Percentiles rank a stretch among this genome's conserved stretches.
phyloP scores from a whole-genome alignment of 805 yeast species.

The Scheffersomyces lignosus region DNA sequence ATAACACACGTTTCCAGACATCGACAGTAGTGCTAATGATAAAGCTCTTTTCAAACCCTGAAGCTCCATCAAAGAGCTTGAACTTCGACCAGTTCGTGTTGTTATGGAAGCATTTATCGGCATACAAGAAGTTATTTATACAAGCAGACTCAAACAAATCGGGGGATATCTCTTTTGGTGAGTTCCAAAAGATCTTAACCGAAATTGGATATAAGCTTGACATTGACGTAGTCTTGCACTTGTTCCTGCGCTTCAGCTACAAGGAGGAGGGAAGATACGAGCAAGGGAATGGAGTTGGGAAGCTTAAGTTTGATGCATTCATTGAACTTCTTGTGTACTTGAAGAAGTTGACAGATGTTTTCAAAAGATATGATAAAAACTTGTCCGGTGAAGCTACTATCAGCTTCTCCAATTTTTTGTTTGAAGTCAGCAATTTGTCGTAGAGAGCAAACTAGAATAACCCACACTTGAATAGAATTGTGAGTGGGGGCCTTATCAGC shows the following conservation, averaged over 20 bases:
- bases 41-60: slow-evolving; percentile 50
- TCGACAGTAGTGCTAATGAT: slow-evolving; percentile 64
- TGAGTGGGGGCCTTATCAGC: too few species aligned
- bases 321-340: slow-evolving; percentile 79
- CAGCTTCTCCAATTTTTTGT: slow-evolving; percentile 64
- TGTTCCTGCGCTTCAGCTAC: slow-evolving; percentile 56
- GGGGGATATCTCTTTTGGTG: slow-evolving; percentile 64
- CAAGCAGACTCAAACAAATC: slow-evolving; percentile 60
- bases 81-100: slow-evolving; percentile 64
- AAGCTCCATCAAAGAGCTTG: slow-evolving; percentile 19
- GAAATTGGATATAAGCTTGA: slow-evolving; percentile 67
- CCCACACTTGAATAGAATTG: too few species aligned
- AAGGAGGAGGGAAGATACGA: slow-evolving; percentile 28
- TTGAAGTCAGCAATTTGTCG: slow-evolving; percentile 44
- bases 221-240: slow-evolving; percentile 53
- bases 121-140: slow-evolving; percentile 64
- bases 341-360: slow-evolving; percentile 72
- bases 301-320: slow-evolving; percentile 74
- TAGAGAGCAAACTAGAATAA: too few species aligned
- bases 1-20: slow-evolving; percentile 59
- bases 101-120: slow-evolving; percentile 65
- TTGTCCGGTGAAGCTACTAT: slow-evolving; percentile 72
- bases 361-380: slow-evolving; percentile 73
- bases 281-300: slow-evolving; percentile 31
- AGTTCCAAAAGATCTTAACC: slow-evolving; percentile 58